Conservation (phyloP, 805 yeast genomes). For the Kazachstania africana region DNA sequence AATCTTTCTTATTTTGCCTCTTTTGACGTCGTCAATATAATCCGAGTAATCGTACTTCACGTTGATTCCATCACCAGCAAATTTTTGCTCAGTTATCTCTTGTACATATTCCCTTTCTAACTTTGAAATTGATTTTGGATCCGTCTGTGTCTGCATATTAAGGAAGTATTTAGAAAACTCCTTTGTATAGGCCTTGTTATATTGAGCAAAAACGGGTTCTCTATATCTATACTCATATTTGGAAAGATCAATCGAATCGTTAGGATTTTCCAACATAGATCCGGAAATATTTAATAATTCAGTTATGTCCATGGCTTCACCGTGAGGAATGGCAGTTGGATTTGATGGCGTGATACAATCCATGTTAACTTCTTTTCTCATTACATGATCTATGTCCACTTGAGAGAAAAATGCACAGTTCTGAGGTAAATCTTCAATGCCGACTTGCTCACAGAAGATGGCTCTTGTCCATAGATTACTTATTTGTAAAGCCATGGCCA, state of each 20-base stretch:
- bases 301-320: slow-evolving; percentile 60
- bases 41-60: slow-evolving; percentile 15
- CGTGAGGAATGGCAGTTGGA: slow-evolving; percentile 56
- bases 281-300: slow-evolving; percentile 35
- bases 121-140: slow-evolving; percentile 14
- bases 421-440: slow-evolving; percentile 82
- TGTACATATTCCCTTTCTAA: slow-evolving; percentile 17
- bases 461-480: slow-evolving; percentile 94
- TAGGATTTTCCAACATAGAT: slow-evolving; percentile 10
- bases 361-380: slow-evolving; percentile 87
- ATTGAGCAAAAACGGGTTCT: slow-evolving; percentile 22
- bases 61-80: slow-evolving; percentile 5
- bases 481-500: slow-evolving; percentile 76
- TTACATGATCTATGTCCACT: slow-evolving; percentile 77
- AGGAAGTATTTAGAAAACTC: slow-evolving; percentile 18
- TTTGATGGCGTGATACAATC: slow-evolving; percentile 89
- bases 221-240: slow-evolving; percentile 13
- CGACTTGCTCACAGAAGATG: slow-evolving; percentile 85
- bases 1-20: slow-evolving; percentile 11
- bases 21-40: slow-evolving; percentile 12
- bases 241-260: slow-evolving; percentile 13
- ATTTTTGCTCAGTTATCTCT: slow-evolving; percentile 6
- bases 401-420: slow-evolving; percentile 92
- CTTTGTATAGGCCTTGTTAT: slow-evolving; percentile 19
- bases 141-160: slow-evolving; percentile 21